Percentiles rank a stretch among this genome's conserved stretches.
Evolutionary conservation across 2,329 filamentous ascomycete species (phyloP).

Genomic region (Microdochium trichocladiopsis): DNA sequence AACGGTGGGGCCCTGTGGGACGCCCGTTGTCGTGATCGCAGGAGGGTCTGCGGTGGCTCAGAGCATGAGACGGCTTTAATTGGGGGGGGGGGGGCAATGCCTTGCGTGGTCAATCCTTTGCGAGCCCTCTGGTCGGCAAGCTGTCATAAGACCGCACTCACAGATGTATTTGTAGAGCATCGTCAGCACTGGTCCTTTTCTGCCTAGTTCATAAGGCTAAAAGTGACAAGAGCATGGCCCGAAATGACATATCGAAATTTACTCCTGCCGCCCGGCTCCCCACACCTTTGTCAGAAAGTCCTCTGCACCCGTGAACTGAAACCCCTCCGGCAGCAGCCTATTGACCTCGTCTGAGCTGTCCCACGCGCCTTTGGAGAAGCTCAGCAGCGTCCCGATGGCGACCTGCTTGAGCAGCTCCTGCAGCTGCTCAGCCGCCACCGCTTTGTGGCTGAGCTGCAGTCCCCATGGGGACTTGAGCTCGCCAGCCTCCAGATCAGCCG

Average conservation of each 20-base stretch:
- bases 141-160: too few relatives aligned
- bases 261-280: conserved; percentile 22
- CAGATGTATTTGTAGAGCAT: too few relatives aligned
- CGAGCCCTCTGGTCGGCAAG: too few relatives aligned
- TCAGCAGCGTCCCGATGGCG: conserved; percentile 31
- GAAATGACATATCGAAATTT: neutral
- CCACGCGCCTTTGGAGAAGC: conserved; percentile 32
- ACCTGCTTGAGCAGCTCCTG: conserved; percentile 26
- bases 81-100: too few relatives aligned
- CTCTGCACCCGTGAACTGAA: conserved; percentile 29
- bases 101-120: too few relatives aligned
- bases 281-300: conserved; percentile 29
- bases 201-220: too few relatives aligned
- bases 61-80: too few relatives aligned
- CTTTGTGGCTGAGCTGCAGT: conserved; percentile 16
- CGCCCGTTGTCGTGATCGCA: too few relatives aligned
- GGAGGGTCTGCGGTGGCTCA: too few relatives aligned
- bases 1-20: too few relatives aligned
- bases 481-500: conserved; percentile 39
- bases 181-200: too few relatives aligned
- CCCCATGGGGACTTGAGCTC: conserved; percentile 31
- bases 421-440: conserved; percentile 25
- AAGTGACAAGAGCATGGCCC: too few relatives aligned
- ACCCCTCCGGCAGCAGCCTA: conserved; percentile 29
- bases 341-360: conserved; percentile 35